A percentile compares a stretch with the other conserved stretches of the same genome.
Conservation (phyloP, 1,139 yeast species). For the Suhomyces bokatorum region DNA sequence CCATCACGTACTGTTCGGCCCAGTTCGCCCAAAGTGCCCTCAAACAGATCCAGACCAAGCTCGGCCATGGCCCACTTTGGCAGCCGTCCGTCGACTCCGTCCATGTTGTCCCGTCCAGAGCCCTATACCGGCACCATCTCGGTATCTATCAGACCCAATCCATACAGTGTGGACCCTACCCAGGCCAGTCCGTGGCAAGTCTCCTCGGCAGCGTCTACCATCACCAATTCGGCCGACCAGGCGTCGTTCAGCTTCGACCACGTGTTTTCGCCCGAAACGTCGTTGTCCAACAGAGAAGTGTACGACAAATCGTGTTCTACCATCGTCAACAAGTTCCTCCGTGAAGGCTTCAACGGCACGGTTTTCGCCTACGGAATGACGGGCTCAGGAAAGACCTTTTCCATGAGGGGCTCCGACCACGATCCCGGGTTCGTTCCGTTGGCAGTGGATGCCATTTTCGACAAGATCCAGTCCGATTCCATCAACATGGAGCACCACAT, state of each 20-base stretch:
- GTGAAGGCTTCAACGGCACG: conserved; percentile 82
- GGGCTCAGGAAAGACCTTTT: conserved; percentile 91
- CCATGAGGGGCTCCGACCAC: conserved; percentile 73
- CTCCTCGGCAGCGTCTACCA: conserved; percentile 37
- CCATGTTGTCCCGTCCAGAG: conserved; percentile 26
- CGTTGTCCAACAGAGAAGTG: conserved; percentile 55
- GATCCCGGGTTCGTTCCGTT: conserved; percentile 81
- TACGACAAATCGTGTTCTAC: conserved; percentile 62
- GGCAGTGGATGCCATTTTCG: conserved; percentile 68
- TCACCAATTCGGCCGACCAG: conserved; percentile 53
- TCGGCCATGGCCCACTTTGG: conserved; percentile 36
- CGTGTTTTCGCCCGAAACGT: conserved; percentile 57
- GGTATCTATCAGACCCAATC: conserved; percentile 58
- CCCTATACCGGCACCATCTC: conserved; percentile 53
- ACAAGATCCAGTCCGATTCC: conserved; percentile 38
- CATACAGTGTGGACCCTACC: conserved; percentile 31
- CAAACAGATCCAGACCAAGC: conserved; percentile 33
- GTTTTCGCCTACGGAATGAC: conserved; percentile 95
- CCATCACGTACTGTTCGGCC: conserved; percentile 24
- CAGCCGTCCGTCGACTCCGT: conserved; percentile 43
- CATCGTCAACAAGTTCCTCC: conserved; percentile 61
- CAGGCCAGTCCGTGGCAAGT: conserved; percentile 46
- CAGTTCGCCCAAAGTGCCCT: conserved; percentile 20
- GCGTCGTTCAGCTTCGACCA: conserved; percentile 69
- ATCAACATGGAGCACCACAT: conserved; percentile 41